Evolutionary conservation across 768 basidiomycete genomes (phyloP).

Genomic region (Baorangia bicolor): DNA sequence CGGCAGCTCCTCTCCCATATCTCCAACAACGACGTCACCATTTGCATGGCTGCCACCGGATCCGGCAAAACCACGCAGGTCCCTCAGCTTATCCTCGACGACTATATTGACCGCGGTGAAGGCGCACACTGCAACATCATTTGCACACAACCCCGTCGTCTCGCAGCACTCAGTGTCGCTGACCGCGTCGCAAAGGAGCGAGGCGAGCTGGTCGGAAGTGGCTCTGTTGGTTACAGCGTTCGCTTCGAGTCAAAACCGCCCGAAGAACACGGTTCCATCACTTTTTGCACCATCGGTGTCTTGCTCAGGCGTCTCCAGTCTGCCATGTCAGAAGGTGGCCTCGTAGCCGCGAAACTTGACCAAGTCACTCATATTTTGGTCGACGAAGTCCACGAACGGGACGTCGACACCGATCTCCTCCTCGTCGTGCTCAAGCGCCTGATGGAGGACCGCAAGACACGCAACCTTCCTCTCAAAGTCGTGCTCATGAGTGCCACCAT

Average conservation of each 20-base stretch:
- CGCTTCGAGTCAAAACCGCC: slow-evolving; percentile 85
- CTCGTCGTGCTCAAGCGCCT: slow-evolving; percentile 87
- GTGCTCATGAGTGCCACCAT: slow-evolving; percentile 97
- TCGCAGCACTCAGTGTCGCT: slow-evolving; percentile 91
- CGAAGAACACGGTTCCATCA: slow-evolving; percentile 77
- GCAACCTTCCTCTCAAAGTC: slow-evolving; percentile 75
- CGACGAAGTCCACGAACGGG: slow-evolving; percentile 95
- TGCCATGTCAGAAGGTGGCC: slow-evolving; percentile 49
- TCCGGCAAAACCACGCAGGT: slow-evolving; percentile 96
- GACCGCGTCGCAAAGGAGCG: slow-evolving; percentile 89
- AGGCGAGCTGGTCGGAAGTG: slow-evolving; percentile 62
- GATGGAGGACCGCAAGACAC: slow-evolving; percentile 67
- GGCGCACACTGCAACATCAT: slow-evolving; percentile 87
- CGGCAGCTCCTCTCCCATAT: slow-evolving; percentile 69
- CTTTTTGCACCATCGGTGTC: slow-evolving; percentile 91
- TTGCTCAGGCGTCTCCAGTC: slow-evolving; percentile 86
- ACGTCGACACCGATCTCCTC: slow-evolving; percentile 88
- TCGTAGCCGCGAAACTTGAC: slow-evolving; percentile 50
- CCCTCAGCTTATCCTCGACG: slow-evolving; percentile 88
- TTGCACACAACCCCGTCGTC: slow-evolving; percentile 89
- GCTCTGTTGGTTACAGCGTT: slow-evolving; percentile 86
- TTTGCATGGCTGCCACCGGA: slow-evolving; percentile 87
- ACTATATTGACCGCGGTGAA: slow-evolving; percentile 71
- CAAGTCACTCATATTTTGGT: slow-evolving; percentile 87
- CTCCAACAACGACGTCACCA: slow-evolving; percentile 75